Base-by-base conservation (phyloP, 2,329 filamentous ascomycete genomes). In the Leptographium lundbergii region DNA sequence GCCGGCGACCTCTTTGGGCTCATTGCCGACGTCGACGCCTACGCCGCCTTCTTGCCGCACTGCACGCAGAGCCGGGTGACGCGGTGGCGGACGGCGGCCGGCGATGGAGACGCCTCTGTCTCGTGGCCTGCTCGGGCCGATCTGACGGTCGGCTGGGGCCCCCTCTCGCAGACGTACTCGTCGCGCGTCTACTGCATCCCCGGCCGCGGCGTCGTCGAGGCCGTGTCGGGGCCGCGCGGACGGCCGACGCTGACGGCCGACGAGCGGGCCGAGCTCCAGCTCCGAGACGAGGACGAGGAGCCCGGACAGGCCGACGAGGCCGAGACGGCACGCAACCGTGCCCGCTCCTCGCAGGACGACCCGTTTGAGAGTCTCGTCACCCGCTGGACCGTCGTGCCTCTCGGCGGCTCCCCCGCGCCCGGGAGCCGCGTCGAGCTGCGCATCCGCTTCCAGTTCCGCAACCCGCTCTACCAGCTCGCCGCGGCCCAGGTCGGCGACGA, bases 21-120 rank as follows among this genome's bases (percentile, higher is more conserved):
- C 58, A 91, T 99, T 71, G 85, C 91, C 73, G 90, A 96, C 72
- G 85, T 99, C 64, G 82, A 89, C 71, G 84, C 83, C 63, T 99
- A 99, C 81, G 77, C 80, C 45, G 71, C 77, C 64, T 99, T 97
- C 77, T 82, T 99, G n/a, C 94, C 94, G 13, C 96, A 95, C 80
- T 95, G 92, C 74, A 81, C 82, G 51, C 77, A 77, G 53, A 91
- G 88, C 45, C 80, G 78, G 61, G 90, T 97, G 48, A 96, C 90
- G 0, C 59, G 58, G 1, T 90, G 87, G 81, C 86, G 88, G 1
- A 7, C 22, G 3, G 36, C 14, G 17, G 24, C n/a, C 9, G 24
- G 10, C 3, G n/a, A 6, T 4, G 9, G 10, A 3, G n/a, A 6
- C 7, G 9, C 5, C 29, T 61, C 73, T 29, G 68, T 73, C 14